phyloP scores from a whole-genome alignment of 2,329 filamentous ascomycete species.

The Monascus ruber region DNA sequence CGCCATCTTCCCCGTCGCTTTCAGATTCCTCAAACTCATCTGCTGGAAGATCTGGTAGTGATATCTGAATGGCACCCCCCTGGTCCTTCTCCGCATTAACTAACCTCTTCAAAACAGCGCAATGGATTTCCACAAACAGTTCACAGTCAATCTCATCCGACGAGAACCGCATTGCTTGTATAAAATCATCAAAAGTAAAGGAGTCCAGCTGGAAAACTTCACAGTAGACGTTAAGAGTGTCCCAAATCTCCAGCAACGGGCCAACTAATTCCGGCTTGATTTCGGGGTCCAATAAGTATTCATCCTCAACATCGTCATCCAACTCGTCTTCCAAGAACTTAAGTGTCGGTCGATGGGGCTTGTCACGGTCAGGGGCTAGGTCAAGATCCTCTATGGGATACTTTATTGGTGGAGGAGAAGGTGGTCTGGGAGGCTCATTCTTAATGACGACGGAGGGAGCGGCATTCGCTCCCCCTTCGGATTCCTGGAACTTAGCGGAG shows the following conservation, averaged over 20 bases:
- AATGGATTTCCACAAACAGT: conserved; percentile 82
- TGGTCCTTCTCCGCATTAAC: conserved; percentile 60
- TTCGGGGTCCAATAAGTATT: conserved; percentile 30
- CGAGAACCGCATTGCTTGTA: conserved; percentile 72
- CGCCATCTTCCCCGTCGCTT: conserved; percentile 46
- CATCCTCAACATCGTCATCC: conserved; percentile 39
- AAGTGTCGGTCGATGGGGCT: conserved; percentile 57
- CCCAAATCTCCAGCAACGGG: conserved; percentile 79
- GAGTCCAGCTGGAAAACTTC: conserved; percentile 90
- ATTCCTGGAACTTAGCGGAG: conserved; percentile 18
- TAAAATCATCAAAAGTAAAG: conserved; percentile 93
- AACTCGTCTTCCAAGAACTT: conserved; percentile 64
- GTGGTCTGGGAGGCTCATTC: conserved; percentile 42
- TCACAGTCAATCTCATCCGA: conserved; percentile 67
- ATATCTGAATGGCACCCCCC: conserved; percentile 67
- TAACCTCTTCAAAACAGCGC: conserved; percentile 75
- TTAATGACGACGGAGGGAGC: conserved; percentile 31
- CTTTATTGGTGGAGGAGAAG: conserved; percentile 67
- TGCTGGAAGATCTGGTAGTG: conserved; percentile 62
- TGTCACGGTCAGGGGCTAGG: conserved; percentile 55
- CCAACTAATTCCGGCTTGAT: conserved; percentile 81
- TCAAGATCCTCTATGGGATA: conserved; percentile 95
- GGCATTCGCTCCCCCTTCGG: conserved; percentile 22
- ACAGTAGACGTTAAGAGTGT: conserved; percentile 95
- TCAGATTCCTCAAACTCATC: conserved; percentile 57